A percentile compares a stretch with the other conserved stretches of the same genome.
phyloP scores from a whole-genome alignment of 2,329 filamentous ascomycete species.

The Trichoderma sp. region DNA sequence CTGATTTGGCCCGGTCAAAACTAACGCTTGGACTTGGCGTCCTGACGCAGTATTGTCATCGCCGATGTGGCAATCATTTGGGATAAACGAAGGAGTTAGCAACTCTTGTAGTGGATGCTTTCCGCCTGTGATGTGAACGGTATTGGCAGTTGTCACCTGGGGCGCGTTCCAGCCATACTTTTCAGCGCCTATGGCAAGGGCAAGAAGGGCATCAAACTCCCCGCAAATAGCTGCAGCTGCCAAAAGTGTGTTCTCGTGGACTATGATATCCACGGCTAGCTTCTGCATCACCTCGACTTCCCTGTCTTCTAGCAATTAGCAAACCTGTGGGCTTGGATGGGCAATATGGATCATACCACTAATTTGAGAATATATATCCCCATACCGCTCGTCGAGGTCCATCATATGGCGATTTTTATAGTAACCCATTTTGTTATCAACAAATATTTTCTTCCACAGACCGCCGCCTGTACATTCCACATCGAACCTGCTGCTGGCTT shows the following conservation, averaged over 20 bases:
- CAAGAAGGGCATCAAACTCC: constrained; percentile 81
- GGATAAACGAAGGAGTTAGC: constrained; percentile 73
- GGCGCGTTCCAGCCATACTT: constrained; percentile 71
- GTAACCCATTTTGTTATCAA: constrained; percentile 67
- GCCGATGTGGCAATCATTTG: constrained; percentile 74
- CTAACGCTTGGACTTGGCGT: constrained; percentile 55
- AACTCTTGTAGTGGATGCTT: constrained; percentile 85
- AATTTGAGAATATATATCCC: constrained; percentile 81
- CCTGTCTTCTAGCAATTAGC: constrained; percentile 52
- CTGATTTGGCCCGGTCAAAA: constrained; percentile 92
- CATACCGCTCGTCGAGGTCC: constrained; percentile 75
- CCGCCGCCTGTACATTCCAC: constrained; percentile 55
- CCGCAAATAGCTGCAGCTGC: constrained; percentile 76
- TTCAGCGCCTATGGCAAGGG: constrained; percentile 72
- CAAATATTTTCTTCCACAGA: constrained; percentile 75
- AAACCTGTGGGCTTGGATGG: not conserved
- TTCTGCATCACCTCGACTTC: constrained; percentile 86
- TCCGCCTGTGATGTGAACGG: constrained; percentile 72
- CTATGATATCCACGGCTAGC: constrained; percentile 67
- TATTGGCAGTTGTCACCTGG: constrained; percentile 64
- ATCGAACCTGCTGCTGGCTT: constrained; percentile 59
- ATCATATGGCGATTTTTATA: constrained; percentile 84
- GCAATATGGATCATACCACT: constrained; percentile 55
- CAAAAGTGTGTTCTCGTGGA: constrained; percentile 63
- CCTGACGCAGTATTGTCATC: constrained; percentile 39